phyloP scores from a whole-genome alignment of 257 asterid species.

The Gentiana straminea region DNA sequence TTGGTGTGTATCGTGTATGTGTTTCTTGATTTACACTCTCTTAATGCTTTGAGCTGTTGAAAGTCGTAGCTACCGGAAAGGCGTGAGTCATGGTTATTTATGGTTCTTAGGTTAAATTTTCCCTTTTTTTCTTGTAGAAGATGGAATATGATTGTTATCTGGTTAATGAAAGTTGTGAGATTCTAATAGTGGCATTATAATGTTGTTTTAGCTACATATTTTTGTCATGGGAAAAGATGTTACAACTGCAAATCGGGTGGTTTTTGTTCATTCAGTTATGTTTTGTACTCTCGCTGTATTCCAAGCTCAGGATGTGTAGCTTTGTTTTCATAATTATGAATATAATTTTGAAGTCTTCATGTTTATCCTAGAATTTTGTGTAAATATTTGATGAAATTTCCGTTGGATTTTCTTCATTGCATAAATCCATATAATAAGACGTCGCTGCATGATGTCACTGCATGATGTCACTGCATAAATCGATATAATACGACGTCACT shows the following conservation, averaged over 20 bases:
- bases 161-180: neutral
- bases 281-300: no score
- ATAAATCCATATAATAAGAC: no score
- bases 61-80: neutral
- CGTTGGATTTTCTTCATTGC: no score
- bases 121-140: neutral
- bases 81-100: neutral
- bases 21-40: conserved; percentile 75
- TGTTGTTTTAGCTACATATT: neutral
- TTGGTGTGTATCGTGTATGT: conserved; percentile 66
- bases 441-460: no score
- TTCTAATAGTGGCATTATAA: neutral
- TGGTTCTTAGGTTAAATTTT: neutral
- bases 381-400: no score
- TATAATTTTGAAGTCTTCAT: no score
- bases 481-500: no score
- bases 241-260: conserved; percentile 2
- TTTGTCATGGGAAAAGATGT: neutral
- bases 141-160: neutral
- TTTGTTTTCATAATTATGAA: no score
- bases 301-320: no score
- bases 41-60: conserved; percentile 20
- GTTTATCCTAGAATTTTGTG: no score
- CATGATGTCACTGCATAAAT: no score
- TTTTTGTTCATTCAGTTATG: neutral